Conservation (phyloP, 108 stramenopile species). For the Bacterosira constricta region DNA sequence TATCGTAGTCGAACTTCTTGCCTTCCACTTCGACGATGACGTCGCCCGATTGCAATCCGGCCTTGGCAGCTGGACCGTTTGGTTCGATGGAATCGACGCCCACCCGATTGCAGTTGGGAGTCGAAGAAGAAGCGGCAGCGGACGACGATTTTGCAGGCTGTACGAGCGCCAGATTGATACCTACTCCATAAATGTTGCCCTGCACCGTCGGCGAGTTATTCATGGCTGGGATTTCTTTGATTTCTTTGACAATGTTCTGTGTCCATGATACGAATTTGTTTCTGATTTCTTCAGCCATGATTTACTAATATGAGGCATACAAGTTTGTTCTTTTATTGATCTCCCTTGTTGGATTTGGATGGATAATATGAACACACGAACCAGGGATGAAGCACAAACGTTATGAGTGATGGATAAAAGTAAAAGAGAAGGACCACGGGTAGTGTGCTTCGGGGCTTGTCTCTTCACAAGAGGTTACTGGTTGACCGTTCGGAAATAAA, state of each 20-base stretch:
- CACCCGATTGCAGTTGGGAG: neutral
- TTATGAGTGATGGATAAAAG: neutral
- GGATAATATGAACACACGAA: too few relatives aligned
- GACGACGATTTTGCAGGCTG: neutral
- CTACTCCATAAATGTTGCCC: constrained; percentile 9
- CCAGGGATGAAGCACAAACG: too few relatives aligned
- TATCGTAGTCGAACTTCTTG: constrained; percentile 45
- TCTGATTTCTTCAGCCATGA: constrained; percentile 20
- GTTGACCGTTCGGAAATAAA: too few relatives aligned
- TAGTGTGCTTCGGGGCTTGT: neutral
- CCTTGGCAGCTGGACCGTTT: constrained; percentile 66
- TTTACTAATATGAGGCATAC: too few relatives aligned
- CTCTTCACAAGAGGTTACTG: too few relatives aligned
- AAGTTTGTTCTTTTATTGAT: too few relatives aligned
- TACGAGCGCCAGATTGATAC: constrained; percentile 5
- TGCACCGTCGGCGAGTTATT: neutral
- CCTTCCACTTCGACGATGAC: constrained; percentile 70
- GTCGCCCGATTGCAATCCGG: constrained; percentile 63
- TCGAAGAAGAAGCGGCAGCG: neutral
- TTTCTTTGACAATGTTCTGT: constrained; percentile 32
- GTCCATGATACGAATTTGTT: constrained; percentile 51
- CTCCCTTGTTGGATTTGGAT: neutral
- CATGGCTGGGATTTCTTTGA: constrained; percentile 1
- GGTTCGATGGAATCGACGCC: constrained; percentile 53
- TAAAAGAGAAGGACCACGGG: neutral